phyloP scores from a whole-genome alignment of 768 basidiomycete genomes.

The Pisolithus microcarpus region DNA sequence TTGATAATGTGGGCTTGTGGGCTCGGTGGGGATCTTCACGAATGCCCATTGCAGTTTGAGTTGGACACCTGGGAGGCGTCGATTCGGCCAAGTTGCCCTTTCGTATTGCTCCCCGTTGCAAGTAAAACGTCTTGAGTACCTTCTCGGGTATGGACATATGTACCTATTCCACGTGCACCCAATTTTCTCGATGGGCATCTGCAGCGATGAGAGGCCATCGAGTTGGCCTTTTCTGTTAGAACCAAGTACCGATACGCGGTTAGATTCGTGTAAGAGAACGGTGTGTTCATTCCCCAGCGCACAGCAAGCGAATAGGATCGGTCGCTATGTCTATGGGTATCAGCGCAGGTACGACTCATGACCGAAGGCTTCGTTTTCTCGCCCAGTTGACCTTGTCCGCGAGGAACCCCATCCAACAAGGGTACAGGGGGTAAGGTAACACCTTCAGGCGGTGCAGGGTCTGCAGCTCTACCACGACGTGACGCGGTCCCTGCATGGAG shows the following conservation, averaged over 20 bases:
- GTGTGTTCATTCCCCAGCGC: conserved; percentile 51
- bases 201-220: conserved; percentile 25
- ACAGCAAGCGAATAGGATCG: conserved; percentile 28
- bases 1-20: conserved; percentile 12
- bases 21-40: conserved; percentile 23
- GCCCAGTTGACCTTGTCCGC: conserved; percentile 83
- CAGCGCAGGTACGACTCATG: conserved; percentile 18
- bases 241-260: conserved; percentile 48
- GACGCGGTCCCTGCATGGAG: conserved; percentile 65
- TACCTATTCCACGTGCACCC: conserved; percentile 80
- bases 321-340: conserved; percentile 27
- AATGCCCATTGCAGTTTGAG: background rate
- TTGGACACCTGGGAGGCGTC: background rate
- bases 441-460: conserved; percentile 16
- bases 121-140: conserved; percentile 26
- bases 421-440: conserved; percentile 20
- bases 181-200: conserved; percentile 25
- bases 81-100: conserved; percentile 60
- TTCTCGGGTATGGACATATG: conserved; percentile 39
- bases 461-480: conserved; percentile 49
- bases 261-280: conserved; percentile 37
- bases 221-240: conserved; percentile 69
- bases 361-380: conserved; percentile 10
- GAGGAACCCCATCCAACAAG: conserved; percentile 78
- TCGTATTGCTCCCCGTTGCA: conserved; percentile 46